A percentile compares a stretch with the other conserved stretches of the same genome.
phyloP scores from a whole-genome alignment of 495 filamentous ascomycete species.

The Penicillium daleae region DNA sequence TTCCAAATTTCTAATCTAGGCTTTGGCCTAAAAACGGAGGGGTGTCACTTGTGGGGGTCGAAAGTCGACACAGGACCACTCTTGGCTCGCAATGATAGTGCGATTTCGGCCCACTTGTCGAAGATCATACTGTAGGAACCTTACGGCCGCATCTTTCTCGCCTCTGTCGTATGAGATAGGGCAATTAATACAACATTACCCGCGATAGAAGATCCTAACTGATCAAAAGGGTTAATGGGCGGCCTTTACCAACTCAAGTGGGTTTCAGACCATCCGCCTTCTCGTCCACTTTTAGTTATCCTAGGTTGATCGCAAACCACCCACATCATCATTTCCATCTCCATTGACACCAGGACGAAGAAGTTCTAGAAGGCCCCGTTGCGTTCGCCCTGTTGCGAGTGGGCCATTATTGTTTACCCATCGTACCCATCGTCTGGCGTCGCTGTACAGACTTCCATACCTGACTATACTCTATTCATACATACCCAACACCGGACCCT shows the following conservation, averaged over 20 bases:
- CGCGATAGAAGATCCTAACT: not conserved
- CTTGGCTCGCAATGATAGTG: slow-evolving; percentile 1
- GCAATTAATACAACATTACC: slow-evolving; percentile 19
- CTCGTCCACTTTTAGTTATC: slow-evolving; percentile 6
- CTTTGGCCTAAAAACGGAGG: slow-evolving; percentile 21
- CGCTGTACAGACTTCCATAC: slow-evolving; percentile 1
- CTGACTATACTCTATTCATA: not conserved
- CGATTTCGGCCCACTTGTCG: slow-evolving; percentile 23
- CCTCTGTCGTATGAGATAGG: slow-evolving; percentile 23
- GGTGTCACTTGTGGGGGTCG: slow-evolving; percentile 29
- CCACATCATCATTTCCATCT: slow-evolving; percentile 7
- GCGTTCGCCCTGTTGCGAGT: slow-evolving; percentile 7
- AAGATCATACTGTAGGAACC: slow-evolving; percentile 30
- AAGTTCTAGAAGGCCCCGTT: slow-evolving; percentile 25
- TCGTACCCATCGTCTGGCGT: slow-evolving; percentile 1
- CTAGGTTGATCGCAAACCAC: slow-evolving; percentile 8
- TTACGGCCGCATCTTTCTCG: slow-evolving; percentile 11
- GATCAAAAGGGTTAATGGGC: slow-evolving; percentile 18
- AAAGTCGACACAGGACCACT: slow-evolving; percentile 13
- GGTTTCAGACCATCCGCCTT: slow-evolving; percentile 21
- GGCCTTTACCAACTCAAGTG: slow-evolving; percentile 8
- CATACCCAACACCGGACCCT: slow-evolving; percentile 10
- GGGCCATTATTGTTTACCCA: slow-evolving; percentile 8
- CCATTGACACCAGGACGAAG: not conserved
- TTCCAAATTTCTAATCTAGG: slow-evolving; percentile 13